Conservation (phyloP, 73 alveolate genomes). For the Paramecium sonneborni region DNA sequence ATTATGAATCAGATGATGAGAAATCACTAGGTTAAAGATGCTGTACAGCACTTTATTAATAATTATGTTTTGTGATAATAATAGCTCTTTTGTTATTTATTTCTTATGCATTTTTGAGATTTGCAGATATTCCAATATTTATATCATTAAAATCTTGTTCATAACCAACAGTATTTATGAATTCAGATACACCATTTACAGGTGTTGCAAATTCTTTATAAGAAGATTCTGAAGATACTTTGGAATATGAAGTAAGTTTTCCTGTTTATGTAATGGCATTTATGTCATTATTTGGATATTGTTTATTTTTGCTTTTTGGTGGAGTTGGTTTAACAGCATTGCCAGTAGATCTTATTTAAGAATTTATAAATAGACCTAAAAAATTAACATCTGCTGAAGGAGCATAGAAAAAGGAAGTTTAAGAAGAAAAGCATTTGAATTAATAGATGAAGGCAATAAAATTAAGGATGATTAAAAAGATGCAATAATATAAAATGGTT, state of each 20-base stretch:
- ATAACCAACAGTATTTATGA: not conserved
- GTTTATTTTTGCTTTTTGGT: constrained; percentile 74
- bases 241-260: constrained; percentile 75
- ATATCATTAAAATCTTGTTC: constrained; percentile 30
- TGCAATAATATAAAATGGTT: constrained; percentile 27
- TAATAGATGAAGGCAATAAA: constrained; percentile 65
- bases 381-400: constrained; percentile 71
- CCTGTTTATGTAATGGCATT: constrained; percentile 82
- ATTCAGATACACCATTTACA: not conserved
- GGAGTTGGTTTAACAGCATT: constrained; percentile 88
- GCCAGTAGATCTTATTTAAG: constrained; percentile 84
- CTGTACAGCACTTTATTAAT: constrained; percentile 70
- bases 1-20: constrained; percentile 90
- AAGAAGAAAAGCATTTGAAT: constrained; percentile 66
- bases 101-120: constrained; percentile 71
- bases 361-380: constrained; percentile 78
- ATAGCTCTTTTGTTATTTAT: constrained; percentile 68
- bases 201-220: not conserved
- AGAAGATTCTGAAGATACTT: constrained; percentile 16
- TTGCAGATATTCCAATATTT: constrained; percentile 73
- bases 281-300: constrained; percentile 82
- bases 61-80: constrained; percentile 66
- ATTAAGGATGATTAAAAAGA: constrained; percentile 39
- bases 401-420: constrained; percentile 63
- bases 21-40: constrained; percentile 71